Evolutionary conservation across 257 asterid species (phyloP), one percentile per base, ranked within the genome.

Genomic region (Voacanga thouarsii): DNA sequence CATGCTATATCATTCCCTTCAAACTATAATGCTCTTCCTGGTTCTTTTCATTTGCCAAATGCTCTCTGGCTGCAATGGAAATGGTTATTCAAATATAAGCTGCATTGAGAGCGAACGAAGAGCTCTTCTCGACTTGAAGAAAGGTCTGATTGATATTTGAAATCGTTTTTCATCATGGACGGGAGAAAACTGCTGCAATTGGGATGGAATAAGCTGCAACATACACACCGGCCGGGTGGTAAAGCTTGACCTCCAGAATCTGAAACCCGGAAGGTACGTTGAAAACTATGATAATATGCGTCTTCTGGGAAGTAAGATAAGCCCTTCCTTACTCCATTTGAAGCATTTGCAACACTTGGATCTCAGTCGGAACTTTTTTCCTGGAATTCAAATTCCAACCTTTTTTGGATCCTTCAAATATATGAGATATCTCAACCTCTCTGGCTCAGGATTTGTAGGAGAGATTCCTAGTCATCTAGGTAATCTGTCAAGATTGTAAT

Each of bases 371-470:
- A 83, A 80, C 65, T 30, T 77, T 60, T 80, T 83, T 11, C 41
- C 77, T 24, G 44, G 75, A 0, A 12, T 33, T 19, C 59, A 15
- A 41, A 77, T 83, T 26, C 87, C 87, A 23, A 0, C 49, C 0
- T 77, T 80, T 43, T 26, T 83, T 19, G 82, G 84, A n/a, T 80
- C 80, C 15, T 55, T 80, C 0, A 51, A 16, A 47, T 73, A 70
- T 9, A 28, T 83, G 72, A 80, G 74, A 23, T 71, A 73, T 12
- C 81, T 84, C 15, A 78, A 84, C 24, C 78, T 84, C 44, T 80
- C 82, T 2, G 7, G n/a, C 23, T 66, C 80, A 18, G 57, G 72
- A 1, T 83, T 83, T 55, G 71, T 10, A 14, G 84, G 82, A 6
- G 6, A 26, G 2, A 28, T 83, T 3, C 82, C 87, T 0, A 57